Percentiles rank a stretch among this genome's conserved stretches.
Conservation (phyloP, 805 yeast species). For the Saturnispora ahearnii region DNA sequence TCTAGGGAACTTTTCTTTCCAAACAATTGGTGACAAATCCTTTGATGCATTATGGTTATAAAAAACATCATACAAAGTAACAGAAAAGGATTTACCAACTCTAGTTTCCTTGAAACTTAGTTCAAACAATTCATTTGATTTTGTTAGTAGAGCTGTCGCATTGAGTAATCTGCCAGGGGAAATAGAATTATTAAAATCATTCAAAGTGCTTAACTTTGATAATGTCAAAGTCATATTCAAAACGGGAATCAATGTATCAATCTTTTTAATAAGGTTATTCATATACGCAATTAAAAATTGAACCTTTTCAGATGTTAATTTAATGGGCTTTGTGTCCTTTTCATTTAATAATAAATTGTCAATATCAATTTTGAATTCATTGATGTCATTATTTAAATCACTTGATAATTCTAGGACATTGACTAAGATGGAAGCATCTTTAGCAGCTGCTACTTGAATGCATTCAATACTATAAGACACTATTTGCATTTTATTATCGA, state of each 20-base stretch:
- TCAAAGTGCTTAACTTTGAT: slow-evolving; percentile 52
- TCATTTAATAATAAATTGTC: slow-evolving; percentile 27
- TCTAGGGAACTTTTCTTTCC: slow-evolving; percentile 68
- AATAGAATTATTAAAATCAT: slow-evolving; percentile 37
- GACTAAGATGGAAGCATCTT: slow-evolving; percentile 51
- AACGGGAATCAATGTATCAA: slow-evolving; percentile 63
- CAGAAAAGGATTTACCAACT: slow-evolving; percentile 53
- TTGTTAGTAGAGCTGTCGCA: slow-evolving; percentile 41
- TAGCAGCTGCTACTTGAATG: slow-evolving; percentile 50
- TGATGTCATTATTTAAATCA: slow-evolving; percentile 49
- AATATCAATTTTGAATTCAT: slow-evolving; percentile 44
- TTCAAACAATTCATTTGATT: slow-evolving; percentile 28
- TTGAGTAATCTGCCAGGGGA: slow-evolving; percentile 62
- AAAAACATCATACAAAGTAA: slow-evolving; percentile 54
- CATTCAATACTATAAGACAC: slow-evolving; percentile 61
- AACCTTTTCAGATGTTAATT: slow-evolving; percentile 26
- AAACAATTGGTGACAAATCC: slow-evolving; percentile 37
- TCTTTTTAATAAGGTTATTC: slow-evolving; percentile 37
- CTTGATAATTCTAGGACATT: slow-evolving; percentile 45
- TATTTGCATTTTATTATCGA: slow-evolving; percentile 51
- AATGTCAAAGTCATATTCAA: slow-evolving; percentile 58
- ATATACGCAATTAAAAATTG: slow-evolving; percentile 42
- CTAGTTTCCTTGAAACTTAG: slow-evolving; percentile 15
- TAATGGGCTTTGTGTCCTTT: slow-evolving; percentile 19
- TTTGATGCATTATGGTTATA: slow-evolving; percentile 39